Evolutionary conservation across 129 eudicot genomes (phyloP).

Genomic region (Flaveria sonorensis): DNA sequence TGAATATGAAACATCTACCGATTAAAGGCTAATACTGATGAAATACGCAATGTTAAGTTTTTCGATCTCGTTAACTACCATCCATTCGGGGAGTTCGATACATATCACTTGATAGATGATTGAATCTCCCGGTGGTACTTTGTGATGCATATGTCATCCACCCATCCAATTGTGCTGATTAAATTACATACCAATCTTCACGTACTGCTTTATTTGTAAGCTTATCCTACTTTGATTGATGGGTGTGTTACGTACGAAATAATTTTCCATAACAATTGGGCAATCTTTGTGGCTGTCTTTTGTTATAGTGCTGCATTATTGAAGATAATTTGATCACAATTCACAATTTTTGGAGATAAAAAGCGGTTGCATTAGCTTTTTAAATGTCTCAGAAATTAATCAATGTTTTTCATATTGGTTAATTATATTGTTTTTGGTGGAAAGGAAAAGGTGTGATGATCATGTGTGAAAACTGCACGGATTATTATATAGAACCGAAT

Average conservation of each 20-base stretch:
- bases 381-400: background rate
- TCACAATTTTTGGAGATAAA: constrained; percentile 19
- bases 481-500: background rate
- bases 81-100: too few relatives aligned
- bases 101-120: constrained; percentile 9
- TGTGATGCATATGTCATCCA: constrained; percentile 25
- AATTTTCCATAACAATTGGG: constrained; percentile 2
- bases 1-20: too few relatives aligned
- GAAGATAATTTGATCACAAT: constrained; percentile 23
- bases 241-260: constrained; percentile 24
- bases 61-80: too few relatives aligned
- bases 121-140: constrained; percentile 22
- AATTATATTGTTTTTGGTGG: background rate
- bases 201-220: constrained; percentile 17
- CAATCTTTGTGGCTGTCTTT: constrained; percentile 12
- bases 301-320: constrained; percentile 4
- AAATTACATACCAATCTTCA: constrained; percentile 6
- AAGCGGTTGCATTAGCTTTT: constrained; percentile 1
- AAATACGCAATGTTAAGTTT: too few relatives aligned
- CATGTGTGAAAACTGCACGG: background rate
- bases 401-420: background rate
- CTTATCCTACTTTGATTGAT: constrained; percentile 31
- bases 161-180: constrained; percentile 17
- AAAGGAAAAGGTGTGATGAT: background rate
- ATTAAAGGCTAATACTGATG: too few relatives aligned